Evolutionary conservation across 176 grass and related monocot species (phyloP), one percentile per base, ranked within the genome.

Genomic region (Paspalum vaginatum): DNA sequence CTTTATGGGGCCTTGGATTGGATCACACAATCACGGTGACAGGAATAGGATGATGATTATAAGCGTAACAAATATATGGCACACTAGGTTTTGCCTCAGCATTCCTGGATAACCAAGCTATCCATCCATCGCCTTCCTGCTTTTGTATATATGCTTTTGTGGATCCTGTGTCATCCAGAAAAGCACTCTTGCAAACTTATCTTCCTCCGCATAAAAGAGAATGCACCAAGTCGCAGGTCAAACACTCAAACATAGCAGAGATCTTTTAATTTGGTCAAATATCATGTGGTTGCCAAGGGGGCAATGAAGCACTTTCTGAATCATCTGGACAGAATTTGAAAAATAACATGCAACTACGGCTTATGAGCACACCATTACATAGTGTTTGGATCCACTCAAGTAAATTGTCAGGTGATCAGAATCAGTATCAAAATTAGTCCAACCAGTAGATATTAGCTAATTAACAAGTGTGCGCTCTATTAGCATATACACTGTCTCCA

Each of bases 1-100:
- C 86, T 93, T 75, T 89, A 74, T 41, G 63, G 14, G 6, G 4
- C n/a, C 81, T 70, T 60, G 60, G 22, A 73, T 84, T 22, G 61
- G 83, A 85, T 78, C 57, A 49, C 60, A 25, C 42, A 60, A 74
- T 75, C 69, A 85, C 65, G 41, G 7, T 4, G 63, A 52, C 48
- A 56, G 52, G 18, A 70, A 7, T 32, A 61, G 58, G 58, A 61
- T 27, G 7, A 32, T 32, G 32, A 32, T 3, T 1, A 32, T 32
- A 3, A 32, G 32, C 32, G 47, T 16, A 50, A 39, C 54, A 84
- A 75, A 80, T n/a, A n/a, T n/a, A n/a, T 16, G 60, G 20, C 83
- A 79, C 78, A 21, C 56, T 24, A 68, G 21, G 70, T 76, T 80
- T 79, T 75, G 75, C 62, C 49, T 86, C 27, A 5, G 56, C 47